A percentile compares a stretch with the other conserved stretches of the same genome.
Evolutionary conservation across 2,329 filamentous ascomycete genomes (phyloP).

Genomic region (Pseudogymnoascus sp.): DNA sequence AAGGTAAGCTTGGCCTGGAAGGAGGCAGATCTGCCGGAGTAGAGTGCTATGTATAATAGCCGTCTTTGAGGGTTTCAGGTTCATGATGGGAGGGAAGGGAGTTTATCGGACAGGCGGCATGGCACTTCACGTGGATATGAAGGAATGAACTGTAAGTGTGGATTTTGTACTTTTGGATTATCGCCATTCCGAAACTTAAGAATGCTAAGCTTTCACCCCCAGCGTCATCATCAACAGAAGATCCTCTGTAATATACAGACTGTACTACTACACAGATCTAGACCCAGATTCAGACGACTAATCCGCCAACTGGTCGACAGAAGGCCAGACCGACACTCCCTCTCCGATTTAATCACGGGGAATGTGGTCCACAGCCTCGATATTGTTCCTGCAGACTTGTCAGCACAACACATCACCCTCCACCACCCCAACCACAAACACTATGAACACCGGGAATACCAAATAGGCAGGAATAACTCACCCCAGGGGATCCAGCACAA

Average conservation of each 20-base stretch:
- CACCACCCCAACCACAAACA: background rate
- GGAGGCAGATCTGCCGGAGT: background rate
- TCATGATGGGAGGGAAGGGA: background rate
- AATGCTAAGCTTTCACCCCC: background rate
- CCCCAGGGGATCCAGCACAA: background rate
- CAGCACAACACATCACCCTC: background rate
- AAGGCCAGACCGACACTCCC: background rate
- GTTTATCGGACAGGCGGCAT: background rate
- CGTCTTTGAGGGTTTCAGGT: background rate
- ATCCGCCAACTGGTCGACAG: background rate
- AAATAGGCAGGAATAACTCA: background rate
- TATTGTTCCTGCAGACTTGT: background rate
- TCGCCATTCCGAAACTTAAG: background rate
- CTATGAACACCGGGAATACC: background rate
- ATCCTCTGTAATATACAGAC: background rate
- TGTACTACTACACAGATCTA: too few species aligned
- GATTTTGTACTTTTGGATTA: background rate
- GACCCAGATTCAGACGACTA: background rate
- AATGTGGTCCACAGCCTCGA: background rate
- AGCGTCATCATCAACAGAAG: background rate
- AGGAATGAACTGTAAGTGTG: background rate
- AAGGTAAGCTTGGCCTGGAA: background rate
- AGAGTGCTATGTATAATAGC: background rate
- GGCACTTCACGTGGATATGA: background rate
- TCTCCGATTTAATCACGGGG: background rate